phyloP scores from a whole-genome alignment of 179 eudicot species.

The Kewa caespitosa region DNA sequence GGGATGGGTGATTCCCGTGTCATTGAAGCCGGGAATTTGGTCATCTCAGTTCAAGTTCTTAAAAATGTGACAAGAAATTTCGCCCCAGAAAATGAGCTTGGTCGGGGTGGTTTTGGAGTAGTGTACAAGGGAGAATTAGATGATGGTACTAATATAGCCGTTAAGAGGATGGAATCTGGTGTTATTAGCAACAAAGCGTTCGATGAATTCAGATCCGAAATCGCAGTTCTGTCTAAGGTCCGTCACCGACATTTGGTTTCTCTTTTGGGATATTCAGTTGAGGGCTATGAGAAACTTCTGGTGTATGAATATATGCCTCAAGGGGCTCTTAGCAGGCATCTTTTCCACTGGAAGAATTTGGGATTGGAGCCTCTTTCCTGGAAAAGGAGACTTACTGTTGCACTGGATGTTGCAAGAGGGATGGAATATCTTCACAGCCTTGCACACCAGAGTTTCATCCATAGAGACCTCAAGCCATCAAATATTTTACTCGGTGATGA shows the following conservation, averaged over 20 bases:
- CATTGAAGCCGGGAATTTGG: constrained; percentile 78
- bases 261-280: constrained; percentile 72
- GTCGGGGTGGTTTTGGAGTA: constrained; percentile 94
- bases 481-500: constrained; percentile 91
- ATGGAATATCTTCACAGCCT: constrained; percentile 87
- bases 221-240: constrained; percentile 87
- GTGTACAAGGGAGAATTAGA: constrained; percentile 92
- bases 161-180: constrained; percentile 92
- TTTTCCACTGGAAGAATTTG: constrained; percentile 76
- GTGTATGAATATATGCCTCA: constrained; percentile 96
- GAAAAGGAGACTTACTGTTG: constrained; percentile 85
- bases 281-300: constrained; percentile 70
- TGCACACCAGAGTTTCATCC: constrained; percentile 92
- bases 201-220: constrained; percentile 80
- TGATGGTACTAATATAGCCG: constrained; percentile 88
- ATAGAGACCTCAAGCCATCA: constrained; percentile 87
- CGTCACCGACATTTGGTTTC: constrained; percentile 93
- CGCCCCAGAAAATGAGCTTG: constrained; percentile 74
- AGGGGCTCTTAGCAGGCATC: constrained; percentile 88
- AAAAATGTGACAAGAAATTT: constrained; percentile 84
- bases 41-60: constrained; percentile 87
- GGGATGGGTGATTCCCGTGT: constrained; percentile 56
- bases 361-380: constrained; percentile 79
- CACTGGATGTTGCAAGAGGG: constrained; percentile 94
- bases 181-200: constrained; percentile 69